Evolutionary conservation across 176 grass and related monocot genomes (phyloP).

Genomic region (Juncus effusus): DNA sequence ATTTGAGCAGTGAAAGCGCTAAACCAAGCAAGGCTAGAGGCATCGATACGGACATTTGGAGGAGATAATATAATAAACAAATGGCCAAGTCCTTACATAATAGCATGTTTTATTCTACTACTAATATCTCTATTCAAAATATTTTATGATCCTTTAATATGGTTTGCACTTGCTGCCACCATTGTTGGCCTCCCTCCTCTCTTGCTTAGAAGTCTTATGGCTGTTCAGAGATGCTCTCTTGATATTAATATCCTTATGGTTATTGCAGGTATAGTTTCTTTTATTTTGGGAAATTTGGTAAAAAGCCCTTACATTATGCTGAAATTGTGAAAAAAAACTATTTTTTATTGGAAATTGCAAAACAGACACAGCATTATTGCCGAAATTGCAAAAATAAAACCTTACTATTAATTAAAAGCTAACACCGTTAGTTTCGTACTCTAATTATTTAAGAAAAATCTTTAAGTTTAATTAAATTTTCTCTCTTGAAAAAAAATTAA

Average conservation of each 20-base stretch:
- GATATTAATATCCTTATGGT: conserved; percentile 79
- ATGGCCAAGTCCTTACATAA: conserved; percentile 48
- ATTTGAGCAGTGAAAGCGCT: conserved; percentile 42
- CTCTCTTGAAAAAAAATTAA: too few species aligned
- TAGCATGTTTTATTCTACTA: conserved; percentile 52
- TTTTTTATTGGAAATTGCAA: too few species aligned
- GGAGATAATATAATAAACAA: conserved; percentile 30
- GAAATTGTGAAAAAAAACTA: too few species aligned
- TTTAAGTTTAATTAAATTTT: too few species aligned
- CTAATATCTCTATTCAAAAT: conserved; percentile 31
- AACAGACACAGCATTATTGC: too few species aligned
- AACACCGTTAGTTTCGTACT: too few species aligned
- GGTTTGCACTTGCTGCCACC: conserved; percentile 43
- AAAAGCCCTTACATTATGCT: too few species aligned
- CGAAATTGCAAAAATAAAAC: too few species aligned
- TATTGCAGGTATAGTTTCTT: conserved; percentile 21
- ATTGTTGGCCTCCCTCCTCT: conserved; percentile 49
- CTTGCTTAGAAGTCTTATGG: conserved; percentile 26
- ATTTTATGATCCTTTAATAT: conserved; percentile 42
- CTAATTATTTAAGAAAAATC: too few species aligned
- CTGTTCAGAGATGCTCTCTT: conserved; percentile 27
- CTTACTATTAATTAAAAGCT: too few species aligned
- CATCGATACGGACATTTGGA: conserved; percentile 43
- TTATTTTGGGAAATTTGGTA: too few species aligned
- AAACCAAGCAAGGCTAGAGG: conserved; percentile 60